A percentile compares a stretch with the other conserved stretches of the same genome.
These are phyloP conservation scores for Scutellaria minor DNA, from an alignment of 257 asterid genomes.

Conservation along the genomic window DNA sequence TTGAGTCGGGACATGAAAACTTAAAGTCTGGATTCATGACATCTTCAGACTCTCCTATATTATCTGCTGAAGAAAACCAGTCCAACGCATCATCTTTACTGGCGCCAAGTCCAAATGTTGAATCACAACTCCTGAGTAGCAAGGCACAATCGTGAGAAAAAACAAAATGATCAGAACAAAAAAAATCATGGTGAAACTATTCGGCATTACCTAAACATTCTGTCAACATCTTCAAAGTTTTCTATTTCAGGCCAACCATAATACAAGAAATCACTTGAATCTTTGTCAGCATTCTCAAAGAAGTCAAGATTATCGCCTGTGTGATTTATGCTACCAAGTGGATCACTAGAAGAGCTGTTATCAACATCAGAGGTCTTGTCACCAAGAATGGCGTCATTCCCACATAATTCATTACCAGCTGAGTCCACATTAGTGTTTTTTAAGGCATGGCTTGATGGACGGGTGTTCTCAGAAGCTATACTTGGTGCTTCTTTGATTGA, in stretches of 20 bases:
- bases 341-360: conserved; percentile 54
- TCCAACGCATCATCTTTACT: conserved; percentile 62
- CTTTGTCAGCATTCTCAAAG: conserved; percentile 57
- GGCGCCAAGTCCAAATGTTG: conserved; percentile 76
- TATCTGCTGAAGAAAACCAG: conserved; percentile 74
- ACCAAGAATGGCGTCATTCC: conserved; percentile 43
- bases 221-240: conserved; percentile 86
- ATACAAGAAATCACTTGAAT: conserved; percentile 62
- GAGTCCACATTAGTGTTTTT: conserved; percentile 44
- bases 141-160: conserved; percentile 28
- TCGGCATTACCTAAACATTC: conserved; percentile 74
- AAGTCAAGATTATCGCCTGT: conserved; percentile 52
- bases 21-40: conserved; percentile 50
- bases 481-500: conserved; percentile 53
- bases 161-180: conserved; percentile 22
- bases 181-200: conserved; percentile 21
- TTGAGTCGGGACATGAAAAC: conserved; percentile 56
- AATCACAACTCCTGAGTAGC: conserved; percentile 72
- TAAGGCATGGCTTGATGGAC: conserved; percentile 42
- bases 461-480: conserved; percentile 53
- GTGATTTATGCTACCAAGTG: conserved; percentile 55
- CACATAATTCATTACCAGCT: conserved; percentile 44
- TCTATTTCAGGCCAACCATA: conserved; percentile 84
- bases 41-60: conserved; percentile 55
- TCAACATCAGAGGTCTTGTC: conserved; percentile 47